Evolutionary conservation across 805 yeast genomes (phyloP), one percentile per base, ranked within the genome.

Genomic region (Starmerella bombicola): DNA sequence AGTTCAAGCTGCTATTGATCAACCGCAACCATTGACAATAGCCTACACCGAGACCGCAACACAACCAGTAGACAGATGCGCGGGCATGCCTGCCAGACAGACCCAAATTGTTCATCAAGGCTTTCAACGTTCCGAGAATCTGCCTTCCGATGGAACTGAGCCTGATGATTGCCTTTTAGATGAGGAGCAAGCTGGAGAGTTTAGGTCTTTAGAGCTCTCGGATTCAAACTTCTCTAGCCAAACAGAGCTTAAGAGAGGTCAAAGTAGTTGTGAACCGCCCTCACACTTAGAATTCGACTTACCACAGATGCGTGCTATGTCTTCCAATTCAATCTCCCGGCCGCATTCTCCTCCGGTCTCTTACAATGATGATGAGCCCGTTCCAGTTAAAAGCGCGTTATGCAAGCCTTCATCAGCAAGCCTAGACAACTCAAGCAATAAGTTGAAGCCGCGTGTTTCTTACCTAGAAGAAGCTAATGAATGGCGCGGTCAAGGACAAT

Each of bases 141-240:
- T 45, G n/a, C 49, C 44, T 1, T 45, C 49, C 2, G 49, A 45
- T 28, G 46, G 43, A 4, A 45, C 49, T 4, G 49, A 45, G 26
- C 49, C 49, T 2, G 49, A 45, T 18, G 44, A 36, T 17, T 28
- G 35, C 18, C 8, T 38, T 3, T n/a, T 35, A 21, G 44, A 45
- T n/a, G 40, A 35, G 9, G 19, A 22, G 21, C 10, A 38, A 24
- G n/a, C n/a, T n/a, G n/a, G n/a, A n/a, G n/a, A n/a, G n/a, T n/a
- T n/a, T n/a, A n/a, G n/a, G n/a, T n/a, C n/a, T n/a, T n/a, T n/a
- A n/a, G n/a, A n/a, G n/a, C n/a, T n/a, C n/a, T n/a, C n/a, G n/a
- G n/a, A n/a, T n/a, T n/a, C n/a, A n/a, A n/a, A n/a, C n/a, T n/a
- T n/a, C n/a, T n/a, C n/a, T n/a, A n/a, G n/a, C n/a, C n/a, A n/a